Percentiles rank a stretch among this genome's conserved stretches.
phyloP scores from a whole-genome alignment of 257 asterid genomes.

The Parsonsia alboflavescens region DNA sequence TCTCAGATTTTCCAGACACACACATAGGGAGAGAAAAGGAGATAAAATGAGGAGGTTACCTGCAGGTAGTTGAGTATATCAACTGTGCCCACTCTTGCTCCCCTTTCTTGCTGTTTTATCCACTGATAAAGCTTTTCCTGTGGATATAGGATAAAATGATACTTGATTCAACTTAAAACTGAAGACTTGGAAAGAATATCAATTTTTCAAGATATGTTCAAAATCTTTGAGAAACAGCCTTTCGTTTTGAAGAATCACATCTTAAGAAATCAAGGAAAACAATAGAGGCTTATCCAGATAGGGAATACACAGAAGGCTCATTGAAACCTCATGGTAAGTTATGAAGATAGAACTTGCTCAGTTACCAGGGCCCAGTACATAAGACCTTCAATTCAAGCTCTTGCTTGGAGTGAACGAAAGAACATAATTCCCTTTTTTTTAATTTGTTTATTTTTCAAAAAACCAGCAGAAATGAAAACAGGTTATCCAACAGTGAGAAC shows the following conservation, averaged over 20 bases:
- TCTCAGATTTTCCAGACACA: not conserved
- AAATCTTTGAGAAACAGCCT: not conserved
- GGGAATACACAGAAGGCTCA: not conserved
- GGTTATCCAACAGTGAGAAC: not conserved
- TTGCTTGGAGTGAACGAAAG: not conserved
- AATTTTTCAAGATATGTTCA: not conserved
- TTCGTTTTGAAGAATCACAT: not conserved
- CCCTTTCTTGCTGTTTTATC: slow-evolving; percentile 49
- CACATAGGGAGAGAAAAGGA: not conserved
- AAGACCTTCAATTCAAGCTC: not conserved
- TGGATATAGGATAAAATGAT: not conserved
- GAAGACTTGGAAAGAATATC: not conserved
- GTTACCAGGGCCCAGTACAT: not conserved
- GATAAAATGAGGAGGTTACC: slow-evolving; percentile 17
- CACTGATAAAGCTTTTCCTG: slow-evolving; percentile 48
- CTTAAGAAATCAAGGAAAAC: not conserved
- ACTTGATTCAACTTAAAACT: not conserved
- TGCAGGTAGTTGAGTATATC: slow-evolving; percentile 38
- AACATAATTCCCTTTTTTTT: not conserved
- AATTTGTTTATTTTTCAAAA: not conserved
- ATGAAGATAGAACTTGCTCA: not conserved
- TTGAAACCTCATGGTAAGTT: not conserved
- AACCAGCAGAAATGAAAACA: not conserved
- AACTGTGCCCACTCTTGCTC: slow-evolving; percentile 35
- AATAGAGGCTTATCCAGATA: not conserved